Percentiles rank a stretch among this genome's conserved stretches.
These are phyloP conservation scores for Dendrobium catenatum DNA, from an alignment of 106 monocot genomes.

Conservation along the genomic window DNA sequence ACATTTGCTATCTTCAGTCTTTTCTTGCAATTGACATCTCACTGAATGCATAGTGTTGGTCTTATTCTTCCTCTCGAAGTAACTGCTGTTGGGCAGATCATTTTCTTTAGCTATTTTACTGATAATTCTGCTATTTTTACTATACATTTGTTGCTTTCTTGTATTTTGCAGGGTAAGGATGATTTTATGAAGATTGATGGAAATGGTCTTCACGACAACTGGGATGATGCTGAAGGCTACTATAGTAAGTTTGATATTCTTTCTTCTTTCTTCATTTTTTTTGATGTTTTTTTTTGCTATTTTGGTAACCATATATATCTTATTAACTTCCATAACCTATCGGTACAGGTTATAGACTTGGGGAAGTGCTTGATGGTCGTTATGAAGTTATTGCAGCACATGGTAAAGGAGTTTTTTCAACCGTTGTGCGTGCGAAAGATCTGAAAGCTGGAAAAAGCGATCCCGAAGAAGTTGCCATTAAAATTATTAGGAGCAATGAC, in stretches of 20 bases:
- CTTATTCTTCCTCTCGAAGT: background rate
- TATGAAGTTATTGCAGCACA: constrained; percentile 95
- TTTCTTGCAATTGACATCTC: background rate
- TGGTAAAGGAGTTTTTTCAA: constrained; percentile 98
- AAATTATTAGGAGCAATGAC: constrained; percentile 98
- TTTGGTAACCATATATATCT: background rate
- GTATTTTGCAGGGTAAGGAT: constrained; percentile 60
- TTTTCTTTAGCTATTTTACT: background rate
- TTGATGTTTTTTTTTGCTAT: background rate
- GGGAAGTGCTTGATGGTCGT: constrained; percentile 91
- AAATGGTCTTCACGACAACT: constrained; percentile 87
- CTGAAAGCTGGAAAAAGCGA: constrained; percentile 73
- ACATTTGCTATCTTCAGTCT: background rate
- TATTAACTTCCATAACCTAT: background rate
- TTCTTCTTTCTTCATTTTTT: background rate
- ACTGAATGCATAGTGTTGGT: background rate
- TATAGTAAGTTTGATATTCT: constrained; percentile 60
- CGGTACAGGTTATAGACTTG: constrained; percentile 61
- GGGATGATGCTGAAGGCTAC: constrained; percentile 99
- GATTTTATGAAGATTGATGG: constrained; percentile 55
- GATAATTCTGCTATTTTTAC: background rate
- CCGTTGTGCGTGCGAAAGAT: constrained; percentile 98
- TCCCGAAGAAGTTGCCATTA: constrained; percentile 91
- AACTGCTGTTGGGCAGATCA: background rate
- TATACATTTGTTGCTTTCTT: background rate